Evolutionary conservation across 2,329 filamentous ascomycete genomes (phyloP).

Genomic region (Elsinoe fawcettii): DNA sequence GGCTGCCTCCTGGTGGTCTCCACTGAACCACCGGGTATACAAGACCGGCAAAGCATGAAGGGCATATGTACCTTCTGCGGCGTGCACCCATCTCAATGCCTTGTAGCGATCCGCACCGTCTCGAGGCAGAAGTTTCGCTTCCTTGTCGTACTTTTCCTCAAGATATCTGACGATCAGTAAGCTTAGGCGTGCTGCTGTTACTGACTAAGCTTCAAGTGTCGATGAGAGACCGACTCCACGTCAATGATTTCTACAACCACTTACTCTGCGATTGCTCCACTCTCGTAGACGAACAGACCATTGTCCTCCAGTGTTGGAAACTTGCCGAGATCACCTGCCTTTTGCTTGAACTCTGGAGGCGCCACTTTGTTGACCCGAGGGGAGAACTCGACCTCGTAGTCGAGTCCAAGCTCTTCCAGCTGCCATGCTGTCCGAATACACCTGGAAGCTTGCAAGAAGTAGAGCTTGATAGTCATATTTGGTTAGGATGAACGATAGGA

Average conservation of each 20-base stretch:
- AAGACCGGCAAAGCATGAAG: constrained; percentile 39
- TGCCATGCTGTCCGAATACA: constrained; percentile 41
- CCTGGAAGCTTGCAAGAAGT: constrained; percentile 42
- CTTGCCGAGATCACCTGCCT: constrained; percentile 39
- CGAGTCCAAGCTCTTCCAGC: constrained; percentile 37
- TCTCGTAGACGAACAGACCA: constrained; percentile 36
- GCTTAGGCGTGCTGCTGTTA: not conserved
- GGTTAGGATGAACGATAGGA: not conserved
- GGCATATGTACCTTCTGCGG: constrained; percentile 41
- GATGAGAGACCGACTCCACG: not conserved
- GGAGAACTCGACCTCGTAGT: constrained; percentile 36
- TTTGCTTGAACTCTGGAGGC: constrained; percentile 37
- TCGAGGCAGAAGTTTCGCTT: constrained; percentile 32
- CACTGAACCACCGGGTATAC: constrained; percentile 39
- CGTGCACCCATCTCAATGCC: constrained; percentile 39
- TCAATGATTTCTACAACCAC: constrained; percentile 13
- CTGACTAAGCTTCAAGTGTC: not conserved
- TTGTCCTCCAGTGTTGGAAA: constrained; percentile 40
- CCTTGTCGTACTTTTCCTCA: constrained; percentile 39
- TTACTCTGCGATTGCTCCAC: constrained; percentile 42
- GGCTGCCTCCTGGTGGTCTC: constrained; percentile 27
- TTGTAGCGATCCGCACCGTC: constrained; percentile 31
- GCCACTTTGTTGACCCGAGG: constrained; percentile 34
- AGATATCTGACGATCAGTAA: constrained; percentile 33
- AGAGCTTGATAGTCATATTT: constrained; percentile 34